phyloP scores from a whole-genome alignment of 345 rosid genomes.

The Eucalyptus globulus region DNA sequence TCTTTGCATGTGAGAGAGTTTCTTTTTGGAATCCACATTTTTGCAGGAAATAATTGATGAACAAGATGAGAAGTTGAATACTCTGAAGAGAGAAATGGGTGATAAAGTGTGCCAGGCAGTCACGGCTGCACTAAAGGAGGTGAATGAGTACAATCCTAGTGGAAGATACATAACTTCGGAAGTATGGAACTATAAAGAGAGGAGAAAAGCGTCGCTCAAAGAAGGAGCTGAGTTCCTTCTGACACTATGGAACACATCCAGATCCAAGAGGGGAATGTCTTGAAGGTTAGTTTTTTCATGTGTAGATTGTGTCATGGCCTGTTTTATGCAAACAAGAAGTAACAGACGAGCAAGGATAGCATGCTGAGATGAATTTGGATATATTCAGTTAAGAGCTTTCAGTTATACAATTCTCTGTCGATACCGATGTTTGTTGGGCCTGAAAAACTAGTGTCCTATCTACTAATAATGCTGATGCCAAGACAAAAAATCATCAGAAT shows the following conservation, averaged over 20 bases:
- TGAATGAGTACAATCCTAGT: slow-evolving; percentile 88
- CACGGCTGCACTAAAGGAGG: slow-evolving; percentile 47
- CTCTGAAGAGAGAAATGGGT: slow-evolving; percentile 47
- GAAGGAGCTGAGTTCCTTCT: slow-evolving; percentile 54
- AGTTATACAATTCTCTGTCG: not conserved
- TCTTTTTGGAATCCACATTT: not conserved
- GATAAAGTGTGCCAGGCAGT: slow-evolving; percentile 50
- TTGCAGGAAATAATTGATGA: slow-evolving; percentile 59
- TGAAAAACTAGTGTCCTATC: not conserved
- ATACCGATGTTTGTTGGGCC: not conserved
- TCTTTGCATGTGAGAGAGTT: not conserved
- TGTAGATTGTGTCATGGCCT: not conserved
- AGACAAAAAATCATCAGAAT: not conserved
- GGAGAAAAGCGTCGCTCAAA: slow-evolving; percentile 48
- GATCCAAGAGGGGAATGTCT: slow-evolving; percentile 16
- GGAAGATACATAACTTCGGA: slow-evolving; percentile 77
- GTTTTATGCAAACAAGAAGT: not conserved
- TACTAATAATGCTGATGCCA: not conserved
- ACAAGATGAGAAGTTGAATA: slow-evolving; percentile 54
- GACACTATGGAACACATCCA: slow-evolving; percentile 28
- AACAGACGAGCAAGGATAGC: not conserved
- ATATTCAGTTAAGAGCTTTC: not conserved
- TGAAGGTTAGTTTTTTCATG: slow-evolving; percentile 5
- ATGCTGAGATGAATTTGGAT: not conserved
- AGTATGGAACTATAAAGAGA: slow-evolving; percentile 66